A percentile compares a stretch with the other conserved stretches of the same genome.
Conservation (phyloP, 345 rosid species). For the Rhizophora apiculata region DNA sequence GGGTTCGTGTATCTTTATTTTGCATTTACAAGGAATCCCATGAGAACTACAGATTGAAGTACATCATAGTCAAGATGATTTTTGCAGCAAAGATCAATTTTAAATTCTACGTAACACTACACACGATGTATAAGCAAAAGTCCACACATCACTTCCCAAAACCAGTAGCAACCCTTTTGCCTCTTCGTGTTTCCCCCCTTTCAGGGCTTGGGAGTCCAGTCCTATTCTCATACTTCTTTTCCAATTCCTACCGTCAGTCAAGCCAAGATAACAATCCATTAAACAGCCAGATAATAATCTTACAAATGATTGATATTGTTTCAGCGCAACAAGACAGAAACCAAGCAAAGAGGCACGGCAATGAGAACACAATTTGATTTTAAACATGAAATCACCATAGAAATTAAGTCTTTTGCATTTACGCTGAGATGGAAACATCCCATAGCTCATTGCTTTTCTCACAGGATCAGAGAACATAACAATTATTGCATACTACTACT, state of each 20-base stretch:
- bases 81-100: too few relatives aligned
- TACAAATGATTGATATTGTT: not conserved
- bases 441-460: not conserved
- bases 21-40: too few relatives aligned
- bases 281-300: not conserved
- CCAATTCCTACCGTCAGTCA: conserved; percentile 52
- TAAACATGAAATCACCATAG: not conserved
- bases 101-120: too few relatives aligned
- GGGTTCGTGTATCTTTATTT: too few relatives aligned
- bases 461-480: not conserved
- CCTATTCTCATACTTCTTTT: conserved; percentile 72
- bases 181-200: conserved; percentile 49
- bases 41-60: too few relatives aligned
- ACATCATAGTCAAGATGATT: too few relatives aligned
- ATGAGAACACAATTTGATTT: not conserved
- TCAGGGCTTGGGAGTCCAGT: conserved; percentile 84
- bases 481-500: conserved; percentile 21
- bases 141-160: conserved; percentile 61
- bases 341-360: not conserved
- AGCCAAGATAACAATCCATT: not conserved
- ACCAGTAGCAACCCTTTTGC: conserved; percentile 63
- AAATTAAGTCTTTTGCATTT: not conserved
- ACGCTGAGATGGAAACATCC: not conserved
- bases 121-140: conserved; percentile 18
- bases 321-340: not conserved